Evolutionary conservation across 2,329 filamentous ascomycete genomes (phyloP), one percentile per base, ranked within the genome.

Genomic region (Calonectria pseudoturangicola): DNA sequence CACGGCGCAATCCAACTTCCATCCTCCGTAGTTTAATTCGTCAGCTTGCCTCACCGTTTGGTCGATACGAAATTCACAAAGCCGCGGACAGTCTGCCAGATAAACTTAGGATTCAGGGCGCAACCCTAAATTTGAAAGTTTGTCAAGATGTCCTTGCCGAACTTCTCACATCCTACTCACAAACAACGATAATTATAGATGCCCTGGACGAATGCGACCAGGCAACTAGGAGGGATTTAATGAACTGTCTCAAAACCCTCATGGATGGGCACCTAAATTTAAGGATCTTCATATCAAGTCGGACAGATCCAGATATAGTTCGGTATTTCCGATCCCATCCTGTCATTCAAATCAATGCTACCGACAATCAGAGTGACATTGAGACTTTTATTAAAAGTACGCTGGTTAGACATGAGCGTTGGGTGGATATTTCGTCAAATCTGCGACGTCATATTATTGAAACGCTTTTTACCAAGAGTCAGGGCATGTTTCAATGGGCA

Each of bases 171-270:
- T 66, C 47, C 2, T 65, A 73, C 12, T 13, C 45, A 7, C 47
- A 30, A 7, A 70, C 67, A 6, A 70, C 63, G 2, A 70, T 73
- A 41, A 64, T 70, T 28, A 6, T 73, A 2, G 71, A 73, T 21
- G 71, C 71, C 5, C 47, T 73, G 2, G 71, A 73, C 30, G 71
- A 73, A n/a, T 73, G 71, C 25, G 48, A 70, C 4, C 33, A 54
- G 2, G 21, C 27, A 4, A 43, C 8, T 25, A 62, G 67, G 36
- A 5, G 15, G 1, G 21, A 64, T n/a, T 25, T 73, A 25, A 70
- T 73, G 63, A 51, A 56, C 1, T 33, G 4, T 4, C 25, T 73
- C 3, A 48, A 58, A 2, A 12, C 2, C 4, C 18, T 73, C 36
- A 25, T 63, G 16, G 12, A 13, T 3, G 9, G 54, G 39, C 2